These are phyloP conservation scores for Lepidium aucheri DNA, from an alignment of 345 rosid species.

Conservation along the genomic window DNA sequence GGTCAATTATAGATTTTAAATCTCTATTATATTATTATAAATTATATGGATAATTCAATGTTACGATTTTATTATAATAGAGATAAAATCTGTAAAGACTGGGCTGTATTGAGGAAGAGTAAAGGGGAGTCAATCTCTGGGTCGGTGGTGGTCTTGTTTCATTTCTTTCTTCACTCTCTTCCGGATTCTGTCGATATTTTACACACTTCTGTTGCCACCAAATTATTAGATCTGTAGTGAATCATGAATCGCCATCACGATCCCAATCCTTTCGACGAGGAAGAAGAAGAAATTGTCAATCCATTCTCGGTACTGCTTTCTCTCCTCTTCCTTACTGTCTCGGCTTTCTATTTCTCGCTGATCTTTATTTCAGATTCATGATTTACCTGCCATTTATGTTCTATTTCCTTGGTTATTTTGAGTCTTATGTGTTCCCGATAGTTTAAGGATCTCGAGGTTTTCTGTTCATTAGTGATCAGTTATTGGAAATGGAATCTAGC, in stretches of 20 bases:
- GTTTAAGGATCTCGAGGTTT: neutral
- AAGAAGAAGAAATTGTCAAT: slow-evolving; percentile 43
- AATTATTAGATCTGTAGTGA: neutral
- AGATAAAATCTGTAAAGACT: too few relatives aligned
- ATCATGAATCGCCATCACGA: slow-evolving; percentile 72
- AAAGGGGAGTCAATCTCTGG: neutral
- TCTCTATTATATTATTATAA: too few relatives aligned
- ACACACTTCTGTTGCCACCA: neutral
- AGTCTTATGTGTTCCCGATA: neutral
- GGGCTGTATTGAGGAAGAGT: neutral
- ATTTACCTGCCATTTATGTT: neutral
- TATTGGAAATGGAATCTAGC: neutral
- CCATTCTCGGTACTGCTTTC: slow-evolving; percentile 60
- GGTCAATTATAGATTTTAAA: too few relatives aligned
- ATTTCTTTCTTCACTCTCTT: neutral
- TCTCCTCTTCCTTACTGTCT: neutral
- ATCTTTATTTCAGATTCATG: slow-evolving; percentile 2
- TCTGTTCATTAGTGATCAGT: neutral
- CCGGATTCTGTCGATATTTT: neutral
- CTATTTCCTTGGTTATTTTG: neutral
- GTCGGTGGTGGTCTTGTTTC: neutral
- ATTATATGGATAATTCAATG: too few relatives aligned
- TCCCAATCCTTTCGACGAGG: slow-evolving; percentile 82
- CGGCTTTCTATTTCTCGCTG: neutral
- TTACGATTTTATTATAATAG: too few relatives aligned